Conservation (phyloP, 73 alveolate species). For the Paraurostyla sp. region DNA sequence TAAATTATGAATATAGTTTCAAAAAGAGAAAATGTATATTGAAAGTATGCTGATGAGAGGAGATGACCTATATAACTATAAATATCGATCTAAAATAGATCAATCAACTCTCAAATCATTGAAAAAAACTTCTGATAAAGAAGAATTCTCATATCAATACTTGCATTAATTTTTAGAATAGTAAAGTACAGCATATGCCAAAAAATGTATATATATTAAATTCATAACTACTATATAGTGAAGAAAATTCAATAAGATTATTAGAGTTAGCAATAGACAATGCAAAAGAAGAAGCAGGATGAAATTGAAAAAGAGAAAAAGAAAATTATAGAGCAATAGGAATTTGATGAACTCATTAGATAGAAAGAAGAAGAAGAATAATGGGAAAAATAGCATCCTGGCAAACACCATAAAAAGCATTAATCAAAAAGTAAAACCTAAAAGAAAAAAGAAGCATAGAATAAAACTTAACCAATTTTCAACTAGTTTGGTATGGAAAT, state of each 20-base stretch:
- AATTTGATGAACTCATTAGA: background rate
- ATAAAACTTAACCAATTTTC: background rate
- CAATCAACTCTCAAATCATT: background rate
- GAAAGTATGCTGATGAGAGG: constrained; percentile 58
- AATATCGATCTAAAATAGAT: constrained; percentile 9
- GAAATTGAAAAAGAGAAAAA: background rate
- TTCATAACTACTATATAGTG: background rate
- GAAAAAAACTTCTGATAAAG: constrained; percentile 6
- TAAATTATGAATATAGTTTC: background rate
- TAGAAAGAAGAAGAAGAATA: background rate
- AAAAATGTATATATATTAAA: background rate
- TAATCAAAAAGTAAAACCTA: too few species aligned
- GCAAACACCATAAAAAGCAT: too few species aligned
- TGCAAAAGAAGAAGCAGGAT: background rate
- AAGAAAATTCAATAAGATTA: constrained; percentile 42
- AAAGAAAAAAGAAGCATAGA: background rate
- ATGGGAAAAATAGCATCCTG: too few species aligned
- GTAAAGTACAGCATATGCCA: constrained; percentile 23
- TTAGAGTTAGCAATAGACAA: background rate
- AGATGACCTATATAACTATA: constrained; percentile 42
- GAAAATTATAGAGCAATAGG: background rate
- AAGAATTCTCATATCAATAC: background rate
- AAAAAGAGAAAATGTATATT: constrained; percentile 49
- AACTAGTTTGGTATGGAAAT: background rate
- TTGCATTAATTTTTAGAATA: constrained; percentile 25